These are phyloP conservation scores for Spirogloea muscicola DNA, from an alignment of 139 green algal species.

Conservation along the genomic window DNA sequence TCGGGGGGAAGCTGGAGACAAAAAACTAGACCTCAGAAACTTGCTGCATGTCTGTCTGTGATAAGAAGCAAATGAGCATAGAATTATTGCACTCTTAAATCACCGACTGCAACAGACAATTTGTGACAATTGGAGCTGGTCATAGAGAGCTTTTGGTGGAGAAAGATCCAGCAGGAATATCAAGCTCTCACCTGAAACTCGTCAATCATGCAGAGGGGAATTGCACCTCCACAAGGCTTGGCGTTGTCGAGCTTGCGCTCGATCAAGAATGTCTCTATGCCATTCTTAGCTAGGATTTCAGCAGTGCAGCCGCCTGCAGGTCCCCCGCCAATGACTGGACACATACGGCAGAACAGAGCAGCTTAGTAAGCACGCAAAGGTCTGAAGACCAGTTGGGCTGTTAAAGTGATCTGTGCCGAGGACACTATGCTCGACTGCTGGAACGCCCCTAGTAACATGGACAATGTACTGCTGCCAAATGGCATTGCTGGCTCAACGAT, in stretches of 20 bases:
- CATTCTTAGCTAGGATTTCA: constrained; percentile 88
- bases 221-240: constrained; percentile 74
- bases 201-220: constrained; percentile 98
- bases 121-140: too few relatives aligned
- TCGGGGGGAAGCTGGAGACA: constrained; percentile 46
- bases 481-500: not conserved
- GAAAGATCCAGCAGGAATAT: too few relatives aligned
- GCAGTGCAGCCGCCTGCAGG: constrained; percentile 89
- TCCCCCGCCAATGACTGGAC: constrained; percentile 89
- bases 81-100: too few relatives aligned
- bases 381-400: not conserved
- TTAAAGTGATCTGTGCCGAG: constrained; percentile 1
- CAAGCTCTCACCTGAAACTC: constrained; percentile 76
- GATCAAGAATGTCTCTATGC: constrained; percentile 91
- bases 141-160: too few relatives aligned
- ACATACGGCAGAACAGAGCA: not conserved
- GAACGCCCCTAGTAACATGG: not conserved
- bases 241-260: constrained; percentile 99
- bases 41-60: too few relatives aligned
- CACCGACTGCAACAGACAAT: too few relatives aligned
- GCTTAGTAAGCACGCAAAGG: not conserved
- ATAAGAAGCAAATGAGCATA: too few relatives aligned
- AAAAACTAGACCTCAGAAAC: too few relatives aligned
- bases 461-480: too few relatives aligned
- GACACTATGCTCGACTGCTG: not conserved